Base-by-base conservation (phyloP, 805 yeast species). In the Candida chilensis region DNA sequence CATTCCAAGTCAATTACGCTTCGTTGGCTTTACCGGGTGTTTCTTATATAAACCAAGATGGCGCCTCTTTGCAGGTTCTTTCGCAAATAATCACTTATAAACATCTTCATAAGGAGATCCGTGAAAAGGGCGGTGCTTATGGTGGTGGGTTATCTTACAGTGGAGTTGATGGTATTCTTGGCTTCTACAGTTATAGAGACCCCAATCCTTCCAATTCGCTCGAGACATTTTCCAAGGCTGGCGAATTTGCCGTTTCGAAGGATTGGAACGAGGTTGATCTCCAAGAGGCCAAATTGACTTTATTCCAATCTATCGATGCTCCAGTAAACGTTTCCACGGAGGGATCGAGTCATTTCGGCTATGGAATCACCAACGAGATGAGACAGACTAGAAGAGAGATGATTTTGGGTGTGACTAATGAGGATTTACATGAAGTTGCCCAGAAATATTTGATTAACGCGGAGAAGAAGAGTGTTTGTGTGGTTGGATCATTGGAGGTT, bases 71-170 rank as follows among this genome's bases (percentile, higher is more conserved):
- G 27, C 95, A 85, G 52, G 74, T 92, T 0, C 62, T 92, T 28
- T 69, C 96, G 1, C 88, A 81, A 41, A 51, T 92, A 34, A 52
- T 87, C 41, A 79, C 95, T 0, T 88, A 80, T 55, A 84, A 82
- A 46, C 74, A 83, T 41, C 60, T 92, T 29, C 98, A 92, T 52
- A 72, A 85, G 9, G 95, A 87, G 39, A 76, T 92, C 22, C 72
- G 98, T 40, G 98, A 92, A 48, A 76, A 90, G 45, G 95, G 95
- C 34, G 98, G 98, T 35, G 98, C 98, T 0, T 92, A 92, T 48
- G 98, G 98, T 5, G 97, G 95, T 5, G 98, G 98, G 4, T 82
- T 94, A 4, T 58, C 71, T 5, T 92, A 78, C 50, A 83, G 79
- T 48, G 86, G 90, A 0, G 49, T 84, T 15, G 85, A 82, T 30